Evolutionary conservation across 1,284 basidiomycete genomes (phyloP), one percentile per base, ranked within the genome.

Genomic region (Apiotrichum mycotoxinovorans): DNA sequence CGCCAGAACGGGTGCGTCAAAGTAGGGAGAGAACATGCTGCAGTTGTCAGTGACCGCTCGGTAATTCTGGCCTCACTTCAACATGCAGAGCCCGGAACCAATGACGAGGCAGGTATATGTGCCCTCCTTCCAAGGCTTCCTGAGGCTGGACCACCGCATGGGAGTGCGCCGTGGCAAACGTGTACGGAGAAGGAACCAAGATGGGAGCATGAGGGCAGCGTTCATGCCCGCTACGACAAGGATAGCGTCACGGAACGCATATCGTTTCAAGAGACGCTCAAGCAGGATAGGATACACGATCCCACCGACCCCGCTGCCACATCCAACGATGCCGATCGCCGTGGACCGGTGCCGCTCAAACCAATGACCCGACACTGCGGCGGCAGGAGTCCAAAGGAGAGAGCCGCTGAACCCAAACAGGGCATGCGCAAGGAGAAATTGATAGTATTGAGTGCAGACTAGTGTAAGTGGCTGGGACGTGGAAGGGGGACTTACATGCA

Each of bases 341-440:
- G 69, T 73, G 11, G 66, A 60, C 22, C 72, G 57, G 42, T 58
- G 66, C 25, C 60, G 54, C 48, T 66, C 49, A 59, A 76, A 76
- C 73, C 73, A 77, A 44, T 75, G 75, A 0, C 69, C 71, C 4
- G 64, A 60, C 18, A 74, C 67, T 4, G 72, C 69, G 1, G 72
- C 73, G 0, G 69, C 64, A 1, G 75, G 72, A 0, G 71, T 63
- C 57, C 73, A 77, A 12, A 75, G 51, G 9, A 72, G 46, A 1
- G 64, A 61, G 1, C 68, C 68, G 0, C 68, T 68, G 12, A 73
- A 55, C 23, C 75, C 75, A 47, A 70, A 72, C 5, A 70, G 62
- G 4, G 66, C 60, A 49, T 75, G 73, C 2, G 70, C 67, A 1
- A 75, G 64, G 12, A 75, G 59, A 57, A 75, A 69, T 40, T 75